Conservation (phyloP, 2,329 filamentous ascomycete genomes). For the Penicillium thymicola region DNA sequence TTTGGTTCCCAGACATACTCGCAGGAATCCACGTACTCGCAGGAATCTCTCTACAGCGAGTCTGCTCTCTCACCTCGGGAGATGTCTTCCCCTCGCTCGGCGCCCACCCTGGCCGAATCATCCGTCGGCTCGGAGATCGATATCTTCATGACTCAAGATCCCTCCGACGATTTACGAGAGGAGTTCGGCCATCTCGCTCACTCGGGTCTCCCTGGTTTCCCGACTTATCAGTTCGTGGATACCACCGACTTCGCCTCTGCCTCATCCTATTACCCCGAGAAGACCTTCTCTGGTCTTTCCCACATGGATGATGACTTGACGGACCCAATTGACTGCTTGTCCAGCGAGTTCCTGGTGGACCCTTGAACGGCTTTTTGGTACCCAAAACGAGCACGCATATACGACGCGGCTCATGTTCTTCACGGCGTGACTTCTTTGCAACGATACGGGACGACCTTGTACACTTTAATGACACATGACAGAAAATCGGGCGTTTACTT, state of each 20-base stretch:
- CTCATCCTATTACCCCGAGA: constrained; percentile 35
- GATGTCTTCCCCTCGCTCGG: constrained; percentile 38
- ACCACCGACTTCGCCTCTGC: constrained; percentile 29
- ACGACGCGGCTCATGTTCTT: constrained; percentile 14
- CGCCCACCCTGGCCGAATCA: constrained; percentile 35
- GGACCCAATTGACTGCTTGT: constrained; percentile 40
- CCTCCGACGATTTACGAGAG: constrained; percentile 27
- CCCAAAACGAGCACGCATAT: constrained; percentile 8
- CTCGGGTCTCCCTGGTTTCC: constrained; percentile 31
- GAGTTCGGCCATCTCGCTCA: constrained; percentile 32
- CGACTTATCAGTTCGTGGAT: constrained; percentile 23
- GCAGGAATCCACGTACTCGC: constrained; percentile 25
- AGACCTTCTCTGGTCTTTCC: constrained; percentile 27
- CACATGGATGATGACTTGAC: constrained; percentile 33
- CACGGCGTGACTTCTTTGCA: constrained; percentile 15
- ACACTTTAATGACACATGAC: constrained; percentile 25
- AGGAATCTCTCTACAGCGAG: constrained; percentile 32
- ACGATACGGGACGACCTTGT: constrained; percentile 24
- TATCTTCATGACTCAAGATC: constrained; percentile 40
- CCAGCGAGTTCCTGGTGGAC: constrained; percentile 39
- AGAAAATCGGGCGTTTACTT: constrained; percentile 10
- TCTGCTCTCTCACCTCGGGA: constrained; percentile 29
- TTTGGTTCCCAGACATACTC: constrained; percentile 19
- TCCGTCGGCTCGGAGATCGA: constrained; percentile 39
- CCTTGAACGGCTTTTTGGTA: constrained; percentile 13